A percentile compares a stretch with the other conserved stretches of the same genome.
Conservation (phyloP, 2,329 filamentous ascomycete species). For the Ciborinia camelliae region DNA sequence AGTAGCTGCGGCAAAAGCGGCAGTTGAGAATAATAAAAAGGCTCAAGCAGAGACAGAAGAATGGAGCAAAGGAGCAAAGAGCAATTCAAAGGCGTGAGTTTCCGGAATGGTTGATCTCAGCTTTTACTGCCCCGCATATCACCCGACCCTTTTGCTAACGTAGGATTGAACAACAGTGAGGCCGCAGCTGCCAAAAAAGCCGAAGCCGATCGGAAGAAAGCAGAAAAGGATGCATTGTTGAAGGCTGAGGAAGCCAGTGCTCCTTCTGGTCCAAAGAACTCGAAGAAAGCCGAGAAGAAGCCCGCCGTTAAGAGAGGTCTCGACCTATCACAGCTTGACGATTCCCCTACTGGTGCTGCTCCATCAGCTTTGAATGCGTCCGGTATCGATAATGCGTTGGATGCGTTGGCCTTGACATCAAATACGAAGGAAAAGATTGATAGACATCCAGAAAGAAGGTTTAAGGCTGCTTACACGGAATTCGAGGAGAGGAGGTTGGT, state of each 20-base stretch:
- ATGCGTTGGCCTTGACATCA: slow-evolving; percentile 69
- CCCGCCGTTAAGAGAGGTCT: slow-evolving; percentile 57
- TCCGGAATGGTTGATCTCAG: slow-evolving; percentile 10
- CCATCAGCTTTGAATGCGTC: slow-evolving; percentile 67
- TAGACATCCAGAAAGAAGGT: slow-evolving; percentile 81
- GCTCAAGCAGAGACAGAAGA: slow-evolving; percentile 67
- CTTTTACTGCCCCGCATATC: slow-evolving; percentile 17
- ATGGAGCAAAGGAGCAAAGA: slow-evolving; percentile 86
- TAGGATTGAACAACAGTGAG: slow-evolving; percentile 54
- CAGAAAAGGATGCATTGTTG: slow-evolving; percentile 79
- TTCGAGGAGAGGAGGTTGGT: slow-evolving; percentile 78
- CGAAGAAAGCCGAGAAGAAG: slow-evolving; percentile 66
- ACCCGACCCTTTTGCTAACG: slow-evolving; percentile 19
- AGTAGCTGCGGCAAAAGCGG: slow-evolving; percentile 74
- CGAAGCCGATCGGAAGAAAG: slow-evolving; percentile 82
- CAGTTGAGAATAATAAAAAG: slow-evolving; percentile 63
- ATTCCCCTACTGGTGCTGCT: slow-evolving; percentile 38
- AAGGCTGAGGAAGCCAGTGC: slow-evolving; percentile 72
- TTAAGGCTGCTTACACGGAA: slow-evolving; percentile 77
- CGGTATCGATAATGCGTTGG: slow-evolving; percentile 90
- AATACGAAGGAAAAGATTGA: slow-evolving; percentile 70
- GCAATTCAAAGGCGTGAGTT: slow-evolving; percentile 78
- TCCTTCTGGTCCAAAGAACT: slow-evolving; percentile 50
- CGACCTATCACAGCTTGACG: slow-evolving; percentile 72
- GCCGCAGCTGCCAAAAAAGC: slow-evolving; percentile 80